phyloP scores from a whole-genome alignment of 768 basidiomycete genomes.

The Suillus placidus region DNA sequence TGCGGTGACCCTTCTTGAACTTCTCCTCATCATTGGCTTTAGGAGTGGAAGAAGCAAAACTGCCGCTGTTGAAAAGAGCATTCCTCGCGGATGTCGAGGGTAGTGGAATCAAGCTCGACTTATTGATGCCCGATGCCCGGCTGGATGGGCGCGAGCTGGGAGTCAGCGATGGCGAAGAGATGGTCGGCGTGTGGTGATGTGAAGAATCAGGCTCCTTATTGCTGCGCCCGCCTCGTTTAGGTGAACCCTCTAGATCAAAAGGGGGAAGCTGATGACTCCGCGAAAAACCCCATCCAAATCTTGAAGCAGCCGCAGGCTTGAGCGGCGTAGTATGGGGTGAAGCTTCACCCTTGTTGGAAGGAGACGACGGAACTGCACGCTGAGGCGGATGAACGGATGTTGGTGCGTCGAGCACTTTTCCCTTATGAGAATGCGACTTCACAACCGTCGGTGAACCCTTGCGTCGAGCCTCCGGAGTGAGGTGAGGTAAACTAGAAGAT shows the following conservation, averaged over 20 bases:
- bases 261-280: conserved; percentile 41
- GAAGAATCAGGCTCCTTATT: conserved; percentile 1
- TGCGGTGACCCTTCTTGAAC: conserved; percentile 29
- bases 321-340: conserved; percentile 13
- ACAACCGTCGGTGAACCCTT: neutral
- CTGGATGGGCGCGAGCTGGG: conserved; percentile 29
- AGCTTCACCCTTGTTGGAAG: neutral
- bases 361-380: neutral
- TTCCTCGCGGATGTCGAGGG: conserved; percentile 40
- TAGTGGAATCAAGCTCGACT: conserved; percentile 48
- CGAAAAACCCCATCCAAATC: conserved; percentile 45
- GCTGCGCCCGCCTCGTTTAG: conserved; percentile 13
- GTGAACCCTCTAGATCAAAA: conserved; percentile 38
- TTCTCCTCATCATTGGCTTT: conserved; percentile 22
- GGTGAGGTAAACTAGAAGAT: conserved; percentile 22
- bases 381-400: neutral
- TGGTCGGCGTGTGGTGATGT: conserved; percentile 16
- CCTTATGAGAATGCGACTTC: neutral
- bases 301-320: conserved; percentile 29
- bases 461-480: conserved; percentile 6
- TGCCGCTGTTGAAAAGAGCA: conserved; percentile 14
- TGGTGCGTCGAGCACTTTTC: neutral
- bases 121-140: conserved; percentile 24
- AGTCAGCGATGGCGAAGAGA: conserved; percentile 26
- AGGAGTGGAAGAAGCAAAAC: conserved; percentile 12